Evolutionary conservation across 2,329 filamentous ascomycete genomes (phyloP).

Genomic region (Xylaria sp.): DNA sequence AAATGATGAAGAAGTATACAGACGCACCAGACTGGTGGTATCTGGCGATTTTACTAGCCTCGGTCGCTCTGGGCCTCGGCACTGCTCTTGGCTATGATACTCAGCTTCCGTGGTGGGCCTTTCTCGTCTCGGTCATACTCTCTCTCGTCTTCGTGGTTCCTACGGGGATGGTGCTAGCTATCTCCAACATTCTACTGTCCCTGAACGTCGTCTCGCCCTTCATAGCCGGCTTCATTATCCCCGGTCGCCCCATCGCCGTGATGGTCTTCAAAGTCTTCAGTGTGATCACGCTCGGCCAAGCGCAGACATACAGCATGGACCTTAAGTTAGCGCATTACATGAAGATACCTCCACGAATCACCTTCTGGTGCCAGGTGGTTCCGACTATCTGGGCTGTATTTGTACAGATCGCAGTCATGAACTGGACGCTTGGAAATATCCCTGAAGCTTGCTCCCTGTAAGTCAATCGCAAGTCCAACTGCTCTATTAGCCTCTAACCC

Average conservation of each 20-base stretch:
- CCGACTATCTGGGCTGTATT: slow-evolving; percentile 61
- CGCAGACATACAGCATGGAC: slow-evolving; percentile 51
- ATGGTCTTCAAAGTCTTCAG: slow-evolving; percentile 68
- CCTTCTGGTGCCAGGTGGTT: slow-evolving; percentile 62
- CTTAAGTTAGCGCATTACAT: slow-evolving; percentile 55
- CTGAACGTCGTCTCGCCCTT: slow-evolving; percentile 66
- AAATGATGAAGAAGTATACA: slow-evolving; percentile 65
- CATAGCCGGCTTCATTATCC: slow-evolving; percentile 69
- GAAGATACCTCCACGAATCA: slow-evolving; percentile 58
- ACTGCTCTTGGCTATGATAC: slow-evolving; percentile 60
- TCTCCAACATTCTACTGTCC: slow-evolving; percentile 63
- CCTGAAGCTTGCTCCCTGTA: slow-evolving; percentile 55
- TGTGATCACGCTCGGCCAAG: slow-evolving; percentile 53
- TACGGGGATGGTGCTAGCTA: slow-evolving; percentile 59
- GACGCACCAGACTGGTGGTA: slow-evolving; percentile 69
- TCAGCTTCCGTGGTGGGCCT: slow-evolving; percentile 64
- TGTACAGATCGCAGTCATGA: slow-evolving; percentile 61
- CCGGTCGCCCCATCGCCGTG: slow-evolving; percentile 64
- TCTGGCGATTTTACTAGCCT: slow-evolving; percentile 54
- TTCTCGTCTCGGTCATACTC: slow-evolving; percentile 61
- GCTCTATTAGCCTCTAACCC: not conserved
- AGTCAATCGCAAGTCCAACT: slow-evolving; percentile 35
- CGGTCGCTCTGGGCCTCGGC: slow-evolving; percentile 60
- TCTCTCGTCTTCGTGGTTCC: slow-evolving; percentile 59
- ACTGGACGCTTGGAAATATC: slow-evolving; percentile 60